Base-by-base conservation (phyloP, 768 basidiomycete genomes). In the Piloderma croceum region DNA sequence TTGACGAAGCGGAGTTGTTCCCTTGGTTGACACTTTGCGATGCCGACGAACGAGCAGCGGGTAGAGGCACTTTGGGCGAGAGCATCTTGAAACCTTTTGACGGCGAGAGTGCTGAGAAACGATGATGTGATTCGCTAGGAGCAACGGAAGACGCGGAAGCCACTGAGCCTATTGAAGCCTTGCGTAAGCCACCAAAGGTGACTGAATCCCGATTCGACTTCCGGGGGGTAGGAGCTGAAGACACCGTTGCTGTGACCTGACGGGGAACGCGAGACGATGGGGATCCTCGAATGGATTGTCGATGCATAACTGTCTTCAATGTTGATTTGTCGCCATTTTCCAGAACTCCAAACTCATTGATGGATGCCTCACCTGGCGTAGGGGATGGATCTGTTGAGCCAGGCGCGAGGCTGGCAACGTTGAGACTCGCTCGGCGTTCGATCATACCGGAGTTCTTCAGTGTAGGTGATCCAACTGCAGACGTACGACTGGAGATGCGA, bases 401-500 rank as follows among this genome's bases (percentile, higher is more conserved):
- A 17, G 71, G 56, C 9, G 56, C 59, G n/a, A 68, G 51, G 15
- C 60, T 67, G 25, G 67, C 68, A 13, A 72, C 70, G 50, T 74
- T 76, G 20, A 77, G 70, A 52, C 86, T 89, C n/a, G 77, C 64
- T 31, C 90, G 73, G 25, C 84, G 78, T 44, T 68, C 72, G 7
- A 73, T 67, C 38, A 76, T 59, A 13, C 70, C 66, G 13, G 77
- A 70, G n/a, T 69, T 67, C 50, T 80, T 81, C 40, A 77, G 59
- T 31, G 83, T 74, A 11, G 89, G 89, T 6, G 88, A 88, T 34
- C 77, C 73, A 38, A 73, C 74, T 7, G 83, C 78, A 4, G 89
- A 86, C 3, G 83, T 80, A 24, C 83, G 76, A 54, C 87, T 87
- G n/a, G 88, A 84, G 29, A 93, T 91, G 19, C 90, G 85, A 34